phyloP scores from a whole-genome alignment of 139 green algal genomes.

The Medakamo hakoo region DNA sequence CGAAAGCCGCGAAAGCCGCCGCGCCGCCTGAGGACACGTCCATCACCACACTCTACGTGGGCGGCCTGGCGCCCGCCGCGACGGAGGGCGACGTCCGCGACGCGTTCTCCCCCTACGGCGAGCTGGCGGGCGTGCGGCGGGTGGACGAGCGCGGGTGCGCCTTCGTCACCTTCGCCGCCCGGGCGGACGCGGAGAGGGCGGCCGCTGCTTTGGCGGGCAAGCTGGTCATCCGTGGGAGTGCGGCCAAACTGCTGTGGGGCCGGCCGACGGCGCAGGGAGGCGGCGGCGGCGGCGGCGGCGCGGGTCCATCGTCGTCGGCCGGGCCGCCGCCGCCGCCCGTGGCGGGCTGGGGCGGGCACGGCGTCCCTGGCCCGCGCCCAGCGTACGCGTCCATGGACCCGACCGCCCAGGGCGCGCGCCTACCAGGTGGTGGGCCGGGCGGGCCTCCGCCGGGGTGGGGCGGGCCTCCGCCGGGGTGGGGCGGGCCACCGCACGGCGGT shows the following conservation, averaged over 20 bases:
- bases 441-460: too few relatives aligned
- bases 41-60: conserved; percentile 85
- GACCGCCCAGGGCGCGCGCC: conserved; percentile 19
- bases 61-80: conserved; percentile 50
- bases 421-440: too few relatives aligned
- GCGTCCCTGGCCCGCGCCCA: too few relatives aligned
- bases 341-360: too few relatives aligned
- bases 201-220: conserved; percentile 48
- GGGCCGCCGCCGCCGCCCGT: neutral
- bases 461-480: too few relatives aligned
- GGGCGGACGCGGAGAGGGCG: conserved; percentile 68
- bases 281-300: neutral
- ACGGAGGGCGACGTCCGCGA: conserved; percentile 72
- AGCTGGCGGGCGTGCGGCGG: conserved; percentile 39
- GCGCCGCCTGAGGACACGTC: conserved; percentile 72
- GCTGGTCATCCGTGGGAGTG: conserved; percentile 69
- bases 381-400: conserved; percentile 50
- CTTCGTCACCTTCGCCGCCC: conserved; percentile 67
- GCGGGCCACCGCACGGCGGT: too few relatives aligned
- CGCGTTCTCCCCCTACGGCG: conserved; percentile 75
- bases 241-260: conserved; percentile 81
- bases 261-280: conserved; percentile 17
- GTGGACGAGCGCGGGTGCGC: conserved; percentile 44
- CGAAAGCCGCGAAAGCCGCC: conserved; percentile 43
- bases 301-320: neutral